Conservation (phyloP, 179 eudicot species). For the Drosera spatulata region DNA sequence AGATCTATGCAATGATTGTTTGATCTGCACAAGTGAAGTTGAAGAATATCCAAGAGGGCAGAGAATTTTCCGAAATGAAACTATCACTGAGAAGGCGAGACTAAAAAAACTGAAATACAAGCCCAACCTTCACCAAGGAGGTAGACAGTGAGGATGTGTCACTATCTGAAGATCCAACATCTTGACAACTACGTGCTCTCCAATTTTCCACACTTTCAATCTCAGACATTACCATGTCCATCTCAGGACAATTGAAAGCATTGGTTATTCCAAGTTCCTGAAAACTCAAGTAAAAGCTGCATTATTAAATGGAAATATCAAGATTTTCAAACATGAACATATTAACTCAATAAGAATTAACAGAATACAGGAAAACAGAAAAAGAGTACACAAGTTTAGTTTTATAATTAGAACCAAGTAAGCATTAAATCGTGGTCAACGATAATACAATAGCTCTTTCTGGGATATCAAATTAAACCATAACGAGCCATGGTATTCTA, state of each 20-base stretch:
- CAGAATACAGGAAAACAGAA: neutral
- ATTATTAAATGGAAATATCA: neutral
- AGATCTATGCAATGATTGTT: slow-evolving; percentile 53
- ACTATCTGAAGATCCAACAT: slow-evolving; percentile 33
- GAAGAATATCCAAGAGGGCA: neutral
- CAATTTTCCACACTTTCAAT: slow-evolving; percentile 44
- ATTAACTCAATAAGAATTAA: neutral
- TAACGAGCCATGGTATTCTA: too few species aligned
- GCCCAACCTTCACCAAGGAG: slow-evolving; percentile 48
- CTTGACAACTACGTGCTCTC: slow-evolving; percentile 43
- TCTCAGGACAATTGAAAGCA: slow-evolving; percentile 66
- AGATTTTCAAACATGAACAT: neutral
- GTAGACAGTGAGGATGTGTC: slow-evolving; percentile 27
- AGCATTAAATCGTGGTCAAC: too few species aligned
- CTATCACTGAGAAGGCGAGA: neutral
- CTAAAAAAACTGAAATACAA: neutral
- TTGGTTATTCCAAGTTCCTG: slow-evolving; percentile 58
- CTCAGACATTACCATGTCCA: slow-evolving; percentile 54
- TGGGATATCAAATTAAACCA: too few species aligned
- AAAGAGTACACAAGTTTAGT: too few species aligned
- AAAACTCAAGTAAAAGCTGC: slow-evolving; percentile 5
- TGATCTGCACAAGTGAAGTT: slow-evolving; percentile 35
- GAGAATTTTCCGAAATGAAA: neutral
- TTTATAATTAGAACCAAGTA: too few species aligned
- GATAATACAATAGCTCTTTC: too few species aligned